Base-by-base conservation (phyloP, 1,284 basidiomycete species). In the Heterobasidion parviporum region DNA sequence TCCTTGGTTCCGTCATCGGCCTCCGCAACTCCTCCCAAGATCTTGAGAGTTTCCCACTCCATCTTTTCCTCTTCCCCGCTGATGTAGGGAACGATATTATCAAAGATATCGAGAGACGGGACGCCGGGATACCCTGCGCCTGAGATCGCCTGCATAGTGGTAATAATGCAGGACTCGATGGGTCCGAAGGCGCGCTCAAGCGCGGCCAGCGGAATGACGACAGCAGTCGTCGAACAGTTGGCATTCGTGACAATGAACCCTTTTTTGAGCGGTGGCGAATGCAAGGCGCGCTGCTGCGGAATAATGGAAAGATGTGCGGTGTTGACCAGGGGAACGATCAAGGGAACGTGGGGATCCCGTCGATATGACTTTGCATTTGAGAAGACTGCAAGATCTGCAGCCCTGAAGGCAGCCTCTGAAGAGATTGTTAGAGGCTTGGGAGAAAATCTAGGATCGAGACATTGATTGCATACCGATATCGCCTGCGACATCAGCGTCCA, bases 181-280 rank as follows among this genome's bases (percentile, higher is more conserved):
- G 95, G 94, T 1, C 97, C 97, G 62, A 99, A 99, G 0, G 87
- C 80, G 61, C 83, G 84, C 73, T 98, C 94, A 62, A 99, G 83
- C 0, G 96, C 96, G 56, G 87, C 84, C 61, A 99, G 85, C 12
- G 95, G 94, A 47, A 99, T 87, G 59, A 97, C 94, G 61, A 92
- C 79, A 32, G 90, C 96, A 1, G 97, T 99, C 15, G 97, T 98
- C 38, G 93, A 92, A 76, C 97, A 99, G 76, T 99, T 99, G 62
- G 97, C 97, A 70, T 99, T 99, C 56, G 94, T 96, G 60, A 99
- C 87, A 69, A 99, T 96, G 78, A 94, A 99, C 3, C 97, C 97
- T 63, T 87, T 90, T 57, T 81, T 77, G 10, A 94, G 80, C 0
- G 85, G 83, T 3, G 89, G 87, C 0, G 76, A 73, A 61, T 89